Evolutionary conservation across 208 protist species (phyloP).

Genomic region (Herpetomonas samuelpessoai): DNA sequence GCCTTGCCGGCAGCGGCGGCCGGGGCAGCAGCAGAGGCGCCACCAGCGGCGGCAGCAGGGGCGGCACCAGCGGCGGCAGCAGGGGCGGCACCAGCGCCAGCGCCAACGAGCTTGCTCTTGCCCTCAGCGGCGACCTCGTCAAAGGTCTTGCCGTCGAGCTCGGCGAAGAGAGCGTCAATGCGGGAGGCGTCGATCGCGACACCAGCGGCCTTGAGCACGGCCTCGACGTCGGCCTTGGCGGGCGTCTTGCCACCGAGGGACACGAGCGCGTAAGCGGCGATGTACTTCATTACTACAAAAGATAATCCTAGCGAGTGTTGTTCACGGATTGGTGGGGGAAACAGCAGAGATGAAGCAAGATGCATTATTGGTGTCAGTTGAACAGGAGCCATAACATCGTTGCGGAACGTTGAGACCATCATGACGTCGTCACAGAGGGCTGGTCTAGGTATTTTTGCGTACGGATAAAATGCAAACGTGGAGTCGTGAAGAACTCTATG

Average conservation of each 20-base stretch:
- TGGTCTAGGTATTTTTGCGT: too few relatives aligned
- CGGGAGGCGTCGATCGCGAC: conserved; percentile 68
- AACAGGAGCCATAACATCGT: too few relatives aligned
- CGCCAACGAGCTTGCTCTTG: conserved; percentile 83
- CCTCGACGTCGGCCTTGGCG: conserved; percentile 78
- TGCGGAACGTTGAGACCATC: too few relatives aligned
- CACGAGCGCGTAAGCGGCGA: conserved; percentile 92
- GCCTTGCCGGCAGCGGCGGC: conserved; percentile 45
- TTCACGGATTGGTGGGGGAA: too few relatives aligned
- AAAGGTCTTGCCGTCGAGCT: conserved; percentile 91
- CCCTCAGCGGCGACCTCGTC: conserved; percentile 84
- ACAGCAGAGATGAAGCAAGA: too few relatives aligned
- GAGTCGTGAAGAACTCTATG: too few relatives aligned
- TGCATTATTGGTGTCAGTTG: too few relatives aligned
- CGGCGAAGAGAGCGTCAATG: conserved; percentile 65
- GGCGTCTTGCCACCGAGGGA: conserved; percentile 81
- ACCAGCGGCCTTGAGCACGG: conserved; percentile 88
- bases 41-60: too few relatives aligned
- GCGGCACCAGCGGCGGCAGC: conserved; percentile 31
- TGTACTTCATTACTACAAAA: conserved; percentile 81
- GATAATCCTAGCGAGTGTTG: too few relatives aligned
- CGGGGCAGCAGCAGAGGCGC: conserved; percentile 29
- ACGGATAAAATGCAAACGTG: too few relatives aligned
- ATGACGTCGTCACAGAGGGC: too few relatives aligned
- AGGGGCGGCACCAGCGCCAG: conserved; percentile 42